These are phyloP conservation scores for Ichthyophonus hoferi DNA, from an alignment of 208 protist species.

Conservation along the genomic window DNA sequence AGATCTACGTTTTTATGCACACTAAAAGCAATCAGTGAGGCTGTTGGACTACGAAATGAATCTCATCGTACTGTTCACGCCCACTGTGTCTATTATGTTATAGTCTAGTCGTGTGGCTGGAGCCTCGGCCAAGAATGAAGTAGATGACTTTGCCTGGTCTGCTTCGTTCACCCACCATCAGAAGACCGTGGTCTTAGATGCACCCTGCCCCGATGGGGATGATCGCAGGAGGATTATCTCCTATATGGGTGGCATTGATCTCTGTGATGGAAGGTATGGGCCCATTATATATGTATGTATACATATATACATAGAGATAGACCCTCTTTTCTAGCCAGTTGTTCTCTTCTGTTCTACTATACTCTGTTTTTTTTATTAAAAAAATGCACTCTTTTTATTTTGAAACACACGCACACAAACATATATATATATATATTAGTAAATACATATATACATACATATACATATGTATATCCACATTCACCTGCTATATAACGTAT, in stretches of 20 bases:
- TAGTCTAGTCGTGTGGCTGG: background rate
- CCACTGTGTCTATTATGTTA: too few relatives aligned
- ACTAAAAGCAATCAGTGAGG: too few relatives aligned
- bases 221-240: background rate
- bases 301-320: background rate
- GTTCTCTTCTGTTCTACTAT: too few relatives aligned
- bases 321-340: too few relatives aligned
- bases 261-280: conserved; percentile 34
- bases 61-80: too few relatives aligned
- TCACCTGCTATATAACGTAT: too few relatives aligned
- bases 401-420: background rate
- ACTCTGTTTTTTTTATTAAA: too few relatives aligned
- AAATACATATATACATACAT: background rate
- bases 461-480: background rate
- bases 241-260: conserved; percentile 33
- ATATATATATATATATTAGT: background rate
- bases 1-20: too few relatives aligned
- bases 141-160: background rate
- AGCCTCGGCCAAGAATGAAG: background rate
- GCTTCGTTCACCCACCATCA: conserved; percentile 45
- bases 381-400: too few relatives aligned
- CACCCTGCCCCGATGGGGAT: background rate
- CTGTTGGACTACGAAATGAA: too few relatives aligned
- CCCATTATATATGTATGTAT: too few relatives aligned
- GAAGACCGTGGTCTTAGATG: conserved; percentile 43